These are phyloP conservation scores for Thyridium curvatum DNA, from an alignment of 2,329 filamentous ascomycete genomes.

Conservation along the genomic window DNA sequence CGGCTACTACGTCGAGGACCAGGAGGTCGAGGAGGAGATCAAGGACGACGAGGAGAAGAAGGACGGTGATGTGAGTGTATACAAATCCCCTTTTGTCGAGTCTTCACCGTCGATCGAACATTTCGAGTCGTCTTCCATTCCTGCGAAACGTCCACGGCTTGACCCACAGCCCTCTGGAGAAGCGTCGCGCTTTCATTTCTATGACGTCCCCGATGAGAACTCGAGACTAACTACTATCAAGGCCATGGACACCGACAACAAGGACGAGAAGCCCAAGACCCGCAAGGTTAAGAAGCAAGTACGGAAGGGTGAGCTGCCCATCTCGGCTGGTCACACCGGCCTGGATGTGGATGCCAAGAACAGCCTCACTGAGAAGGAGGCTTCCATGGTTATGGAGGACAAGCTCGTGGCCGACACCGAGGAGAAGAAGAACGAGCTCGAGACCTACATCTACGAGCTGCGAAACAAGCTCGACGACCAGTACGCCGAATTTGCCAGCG, in stretches of 20 bases:
- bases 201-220: too few species aligned
- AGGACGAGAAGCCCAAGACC: slow-evolving; percentile 66
- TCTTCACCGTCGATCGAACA: background rate
- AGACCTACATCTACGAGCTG: slow-evolving; percentile 95
- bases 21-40: slow-evolving; percentile 78
- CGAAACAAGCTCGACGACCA: slow-evolving; percentile 91
- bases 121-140: too few species aligned
- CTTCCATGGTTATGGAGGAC: slow-evolving; percentile 92
- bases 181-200: too few species aligned
- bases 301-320: slow-evolving; percentile 89
- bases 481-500: slow-evolving; percentile 81
- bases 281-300: slow-evolving; percentile 99
- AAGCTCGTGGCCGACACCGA: slow-evolving; percentile 97
- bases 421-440: slow-evolving; percentile 99
- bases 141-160: background rate
- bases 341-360: slow-evolving; percentile 66
- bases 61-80: slow-evolving; percentile 55
- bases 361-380: slow-evolving; percentile 72
- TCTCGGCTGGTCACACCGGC: slow-evolving; percentile 75
- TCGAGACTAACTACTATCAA: slow-evolving; percentile 25
- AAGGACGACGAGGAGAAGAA: slow-evolving; percentile 29
- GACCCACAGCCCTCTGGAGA: slow-evolving; percentile 5
- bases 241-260: slow-evolving; percentile 82
- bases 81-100: slow-evolving; percentile 4
- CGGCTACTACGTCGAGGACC: slow-evolving; percentile 96